Evolutionary conservation across 2,329 filamentous ascomycete genomes (phyloP), one percentile per base, ranked within the genome.

Genomic region (Lasiodiplodia hormozganensis): DNA sequence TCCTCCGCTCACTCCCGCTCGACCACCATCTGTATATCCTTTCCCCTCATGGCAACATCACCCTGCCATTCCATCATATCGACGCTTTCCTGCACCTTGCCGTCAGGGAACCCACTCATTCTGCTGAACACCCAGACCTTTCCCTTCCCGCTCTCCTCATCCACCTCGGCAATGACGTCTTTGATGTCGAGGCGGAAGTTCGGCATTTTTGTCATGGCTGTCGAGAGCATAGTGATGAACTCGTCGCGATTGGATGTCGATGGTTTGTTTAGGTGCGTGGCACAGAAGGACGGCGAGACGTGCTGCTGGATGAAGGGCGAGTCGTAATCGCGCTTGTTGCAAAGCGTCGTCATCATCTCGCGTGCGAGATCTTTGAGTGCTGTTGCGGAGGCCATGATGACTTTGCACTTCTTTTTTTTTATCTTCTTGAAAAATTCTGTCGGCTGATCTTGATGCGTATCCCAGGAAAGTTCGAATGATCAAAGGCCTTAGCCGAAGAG

Each of bases 21-120:
- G 8, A 60, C 57, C 6, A 47, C 23, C 38, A 43, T 62, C 58
- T 62, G 58, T 43, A 62, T 43, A 51, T 62, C 58, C 40, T 49
- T 62, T 10, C 58, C 58, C 36, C 40, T 62, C 58, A 62, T 4
- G 5, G 18, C 31, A 16, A 62, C 36, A n/a, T 62, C 58, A 2
- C 58, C 58, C 25, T 62, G 38, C 58, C 58, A 62, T 23, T 62
- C 58, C 58, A 62, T 51, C 58, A 62, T 62, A n/a, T 62, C 58
- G 40, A 62, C 58, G 12, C 58, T 51, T 43, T 62, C 58, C 58
- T 49, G 25, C 18, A 34, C 25, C n/a, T 34, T 49, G 4, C 40
- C 58, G 18, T 43, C 58, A 10, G 58, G 58, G 1, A 62, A 62
- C 3, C 58, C 58, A 18, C 38, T 62, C 58, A 62, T 62, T 25